Conservation (phyloP, 352 stramenopile species). For the Halophytophthora batemanensis region DNA sequence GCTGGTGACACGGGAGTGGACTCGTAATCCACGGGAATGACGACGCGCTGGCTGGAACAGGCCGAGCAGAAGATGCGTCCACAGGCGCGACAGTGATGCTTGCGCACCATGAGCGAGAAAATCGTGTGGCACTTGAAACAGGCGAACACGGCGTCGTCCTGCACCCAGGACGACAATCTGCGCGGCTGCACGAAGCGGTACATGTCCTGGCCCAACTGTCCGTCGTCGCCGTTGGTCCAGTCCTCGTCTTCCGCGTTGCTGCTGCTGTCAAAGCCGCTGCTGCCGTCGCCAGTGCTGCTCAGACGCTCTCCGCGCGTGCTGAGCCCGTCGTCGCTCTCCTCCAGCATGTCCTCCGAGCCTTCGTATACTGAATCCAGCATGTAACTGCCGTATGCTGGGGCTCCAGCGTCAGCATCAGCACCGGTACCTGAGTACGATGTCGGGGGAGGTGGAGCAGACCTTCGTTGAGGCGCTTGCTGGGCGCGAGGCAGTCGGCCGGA, state of each 20-base stretch:
- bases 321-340: conserved; percentile 20
- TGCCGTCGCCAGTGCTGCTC: conserved; percentile 8
- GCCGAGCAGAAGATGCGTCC: conserved; percentile 79
- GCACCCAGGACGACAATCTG: conserved; percentile 77
- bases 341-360: conserved; percentile 36
- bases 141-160: conserved; percentile 82
- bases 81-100: conserved; percentile 81
- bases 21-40: conserved; percentile 80
- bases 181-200: conserved; percentile 83
- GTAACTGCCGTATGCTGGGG: conserved; percentile 24
- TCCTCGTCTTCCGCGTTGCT: conserved; percentile 56
- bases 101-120: conserved; percentile 77
- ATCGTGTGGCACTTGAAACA: conserved; percentile 85
- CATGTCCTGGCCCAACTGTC: conserved; percentile 57
- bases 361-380: conserved; percentile 67
- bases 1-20: conserved; percentile 59
- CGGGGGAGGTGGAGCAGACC: conserved; percentile 13
- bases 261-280: conserved; percentile 21
- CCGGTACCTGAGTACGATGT: conserved; percentile 13
- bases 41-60: conserved; percentile 79
- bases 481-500: background rate
- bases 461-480: conserved; percentile 2
- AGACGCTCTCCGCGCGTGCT: background rate
- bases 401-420: conserved; percentile 3
- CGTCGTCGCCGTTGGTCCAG: conserved; percentile 50